A percentile compares a stretch with the other conserved stretches of the same genome.
These are phyloP conservation scores for Candida anglica DNA, from an alignment of 805 yeast genomes.

Conservation along the genomic window DNA sequence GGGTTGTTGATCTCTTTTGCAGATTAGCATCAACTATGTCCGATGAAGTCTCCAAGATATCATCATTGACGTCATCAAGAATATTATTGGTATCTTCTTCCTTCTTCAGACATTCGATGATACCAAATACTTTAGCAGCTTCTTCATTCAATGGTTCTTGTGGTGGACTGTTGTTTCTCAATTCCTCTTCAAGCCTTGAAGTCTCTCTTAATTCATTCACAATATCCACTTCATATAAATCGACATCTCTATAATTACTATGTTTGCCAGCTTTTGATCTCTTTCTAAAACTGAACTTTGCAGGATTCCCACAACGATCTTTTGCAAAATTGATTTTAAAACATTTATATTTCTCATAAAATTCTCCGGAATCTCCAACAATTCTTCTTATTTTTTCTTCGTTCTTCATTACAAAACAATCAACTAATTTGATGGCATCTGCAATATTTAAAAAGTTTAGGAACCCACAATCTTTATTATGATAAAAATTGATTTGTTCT, in stretches of 20 bases:
- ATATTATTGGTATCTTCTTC: background rate
- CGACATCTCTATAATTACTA: conserved; percentile 9
- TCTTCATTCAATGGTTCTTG: conserved; percentile 38
- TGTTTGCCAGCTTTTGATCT: conserved; percentile 21
- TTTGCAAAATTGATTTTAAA: conserved; percentile 68
- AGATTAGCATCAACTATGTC: conserved; percentile 4
- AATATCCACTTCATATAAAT: conserved; percentile 3
- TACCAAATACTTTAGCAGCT: conserved; percentile 44
- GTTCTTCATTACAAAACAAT: conserved; percentile 42
- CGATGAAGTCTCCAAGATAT: background rate
- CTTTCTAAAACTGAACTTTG: conserved; percentile 48
- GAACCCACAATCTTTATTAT: conserved; percentile 70
- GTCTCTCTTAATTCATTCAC: conserved; percentile 4
- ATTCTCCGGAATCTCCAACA: conserved; percentile 29
- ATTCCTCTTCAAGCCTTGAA: conserved; percentile 1
- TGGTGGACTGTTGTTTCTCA: conserved; percentile 5
- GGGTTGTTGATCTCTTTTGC: no score
- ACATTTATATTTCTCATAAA: conserved; percentile 43
- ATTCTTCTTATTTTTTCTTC: conserved; percentile 14
- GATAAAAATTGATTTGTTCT: conserved; percentile 73
- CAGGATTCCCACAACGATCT: conserved; percentile 78
- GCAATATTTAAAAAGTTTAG: conserved; percentile 62
- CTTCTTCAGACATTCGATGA: conserved; percentile 12
- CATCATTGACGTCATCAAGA: background rate
- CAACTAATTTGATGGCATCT: conserved; percentile 62